Evolutionary conservation across 352 stramenopile genomes (phyloP).

Genomic region (Phytophthora fragariaefolia): DNA sequence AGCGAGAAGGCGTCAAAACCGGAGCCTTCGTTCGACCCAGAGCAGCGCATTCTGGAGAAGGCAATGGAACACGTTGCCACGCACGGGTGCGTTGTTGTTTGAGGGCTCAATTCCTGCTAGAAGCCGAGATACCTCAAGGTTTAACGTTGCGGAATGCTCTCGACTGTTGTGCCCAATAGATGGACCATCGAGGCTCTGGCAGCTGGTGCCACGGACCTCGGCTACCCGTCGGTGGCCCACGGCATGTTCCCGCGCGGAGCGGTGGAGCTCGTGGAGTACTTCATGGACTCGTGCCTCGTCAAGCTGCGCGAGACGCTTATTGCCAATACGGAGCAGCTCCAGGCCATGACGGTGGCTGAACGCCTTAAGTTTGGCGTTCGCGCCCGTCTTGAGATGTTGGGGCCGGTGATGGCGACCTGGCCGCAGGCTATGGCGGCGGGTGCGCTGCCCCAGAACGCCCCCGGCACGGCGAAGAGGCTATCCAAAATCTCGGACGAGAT

Average conservation of each 20-base stretch:
- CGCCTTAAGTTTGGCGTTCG: conserved; percentile 84
- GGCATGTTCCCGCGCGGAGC: conserved; percentile 81
- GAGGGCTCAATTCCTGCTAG: conserved; percentile 1
- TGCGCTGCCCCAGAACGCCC: conserved; percentile 76
- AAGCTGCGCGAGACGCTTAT: conserved; percentile 70
- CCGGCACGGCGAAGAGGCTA: conserved; percentile 74
- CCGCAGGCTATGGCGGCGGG: conserved; percentile 84
- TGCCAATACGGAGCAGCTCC: conserved; percentile 61
- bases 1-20: conserved; percentile 25
- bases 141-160: conserved; percentile 14
- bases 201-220: conserved; percentile 67
- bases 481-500: conserved; percentile 81
- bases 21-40: conserved; percentile 41
- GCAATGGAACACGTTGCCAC: conserved; percentile 55
- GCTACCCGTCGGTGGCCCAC: conserved; percentile 82
- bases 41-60: conserved; percentile 61
- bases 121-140: conserved; percentile 16
- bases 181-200: conserved; percentile 82
- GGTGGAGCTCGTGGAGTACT: conserved; percentile 86
- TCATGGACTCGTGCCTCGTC: conserved; percentile 80
- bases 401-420: conserved; percentile 67
- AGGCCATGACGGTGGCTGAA: conserved; percentile 76
- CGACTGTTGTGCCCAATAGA: conserved; percentile 39
- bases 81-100: conserved; percentile 48
- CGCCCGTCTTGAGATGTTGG: conserved; percentile 68